phyloP scores from a whole-genome alignment of 495 filamentous ascomycete species.

The Penicillium diatomitis region DNA sequence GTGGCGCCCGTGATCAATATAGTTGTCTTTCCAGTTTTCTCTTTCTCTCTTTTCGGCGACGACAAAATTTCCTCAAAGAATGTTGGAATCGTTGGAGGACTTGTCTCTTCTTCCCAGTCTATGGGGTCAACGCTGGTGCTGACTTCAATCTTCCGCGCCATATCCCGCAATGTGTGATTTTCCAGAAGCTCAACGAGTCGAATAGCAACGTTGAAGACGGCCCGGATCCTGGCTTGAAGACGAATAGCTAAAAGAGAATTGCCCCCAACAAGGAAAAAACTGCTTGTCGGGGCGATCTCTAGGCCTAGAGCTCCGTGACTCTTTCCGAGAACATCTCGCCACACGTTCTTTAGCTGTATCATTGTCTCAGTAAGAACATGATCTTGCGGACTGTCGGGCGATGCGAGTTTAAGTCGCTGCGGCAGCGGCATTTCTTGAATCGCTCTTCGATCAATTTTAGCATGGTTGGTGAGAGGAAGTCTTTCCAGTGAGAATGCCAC shows the following conservation, averaged over 20 bases:
- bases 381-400: not conserved
- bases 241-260: conserved; percentile 23
- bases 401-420: not conserved
- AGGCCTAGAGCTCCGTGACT: conserved; percentile 4
- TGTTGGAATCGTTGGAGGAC: not conserved
- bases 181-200: conserved; percentile 15
- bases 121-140: conserved; percentile 6
- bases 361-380: conserved; percentile 16
- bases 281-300: conserved; percentile 10
- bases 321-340: conserved; percentile 16
- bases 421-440: conserved; percentile 17
- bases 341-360: conserved; percentile 15
- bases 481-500: conserved; percentile 20
- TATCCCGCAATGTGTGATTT: conserved; percentile 13
- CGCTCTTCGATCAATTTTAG: conserved; percentile 31
- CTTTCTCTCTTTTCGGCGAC: too few species aligned
- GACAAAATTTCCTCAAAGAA: too few species aligned
- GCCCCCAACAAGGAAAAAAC: conserved; percentile 27
- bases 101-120: conserved; percentile 23
- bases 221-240: conserved; percentile 13
- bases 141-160: conserved; percentile 16
- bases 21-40: not conserved
- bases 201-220: conserved; percentile 8
- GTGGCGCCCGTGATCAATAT: conserved; percentile 10
- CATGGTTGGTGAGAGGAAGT: conserved; percentile 26